Conservation (phyloP, 345 rosid genomes). For the Alliaria petiolata region DNA sequence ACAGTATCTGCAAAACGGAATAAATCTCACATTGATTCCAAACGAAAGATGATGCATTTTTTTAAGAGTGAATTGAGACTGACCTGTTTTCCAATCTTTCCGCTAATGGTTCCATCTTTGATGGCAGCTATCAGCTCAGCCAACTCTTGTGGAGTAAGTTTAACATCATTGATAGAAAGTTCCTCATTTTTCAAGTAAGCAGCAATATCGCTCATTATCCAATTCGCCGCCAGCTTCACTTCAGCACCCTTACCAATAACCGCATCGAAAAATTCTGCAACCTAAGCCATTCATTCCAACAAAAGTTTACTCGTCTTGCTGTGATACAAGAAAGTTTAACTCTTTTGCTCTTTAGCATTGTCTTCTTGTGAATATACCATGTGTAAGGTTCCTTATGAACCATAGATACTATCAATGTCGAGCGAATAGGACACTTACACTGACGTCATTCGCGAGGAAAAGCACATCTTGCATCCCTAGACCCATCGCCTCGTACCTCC, state of each 20-base stretch:
- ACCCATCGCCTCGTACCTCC: slow-evolving; percentile 84
- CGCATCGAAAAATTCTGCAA: slow-evolving; percentile 80
- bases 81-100: slow-evolving; percentile 96
- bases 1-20: slow-evolving; percentile 53
- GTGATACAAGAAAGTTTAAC: background rate
- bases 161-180: slow-evolving; percentile 65
- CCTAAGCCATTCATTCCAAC: slow-evolving; percentile 43
- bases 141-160: slow-evolving; percentile 72
- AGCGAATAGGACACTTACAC: slow-evolving; percentile 49
- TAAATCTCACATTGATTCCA: background rate
- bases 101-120: slow-evolving; percentile 81
- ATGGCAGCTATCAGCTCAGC: slow-evolving; percentile 85
- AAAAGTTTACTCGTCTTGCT: background rate
- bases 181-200: slow-evolving; percentile 84
- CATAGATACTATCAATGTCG: too few relatives aligned
- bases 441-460: slow-evolving; percentile 84
- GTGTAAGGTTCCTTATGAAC: too few relatives aligned
- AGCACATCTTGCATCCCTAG: slow-evolving; percentile 89
- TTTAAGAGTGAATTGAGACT: background rate
- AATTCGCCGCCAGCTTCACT: slow-evolving; percentile 69
- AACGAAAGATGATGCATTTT: background rate
- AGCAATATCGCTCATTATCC: slow-evolving; percentile 95
- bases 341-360: background rate
- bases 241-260: slow-evolving; percentile 78
- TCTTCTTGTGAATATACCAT: too few relatives aligned